phyloP scores from a whole-genome alignment of 1,284 basidiomycete genomes.

The Irpex lacteus region DNA sequence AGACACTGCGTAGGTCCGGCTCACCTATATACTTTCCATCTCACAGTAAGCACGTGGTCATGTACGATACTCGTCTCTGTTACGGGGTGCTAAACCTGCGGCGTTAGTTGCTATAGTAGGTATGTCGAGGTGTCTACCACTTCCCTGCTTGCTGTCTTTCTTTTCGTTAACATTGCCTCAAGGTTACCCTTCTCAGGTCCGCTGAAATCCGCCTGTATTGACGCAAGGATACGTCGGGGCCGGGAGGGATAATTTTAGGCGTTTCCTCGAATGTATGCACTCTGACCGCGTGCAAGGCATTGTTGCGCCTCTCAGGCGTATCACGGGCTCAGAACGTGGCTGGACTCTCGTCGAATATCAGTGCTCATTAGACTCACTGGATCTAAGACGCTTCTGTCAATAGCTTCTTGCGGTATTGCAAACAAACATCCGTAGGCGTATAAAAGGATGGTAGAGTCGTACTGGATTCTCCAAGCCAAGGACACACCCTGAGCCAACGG shows the following conservation, averaged over 20 bases:
- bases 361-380: neutral
- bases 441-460: neutral
- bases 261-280: constrained; percentile 1
- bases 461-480: neutral
- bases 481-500: neutral
- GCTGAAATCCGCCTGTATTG: neutral
- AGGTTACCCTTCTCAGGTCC: neutral
- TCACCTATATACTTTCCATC: neutral
- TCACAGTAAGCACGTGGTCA: neutral
- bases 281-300: neutral
- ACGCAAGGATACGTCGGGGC: neutral
- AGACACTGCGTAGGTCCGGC: neutral
- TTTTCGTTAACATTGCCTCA: neutral
- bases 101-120: neutral
- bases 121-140: neutral
- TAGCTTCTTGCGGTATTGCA: neutral
- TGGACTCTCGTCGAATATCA: neutral
- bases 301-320: neutral
- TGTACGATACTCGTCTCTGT: neutral
- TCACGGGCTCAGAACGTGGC: neutral
- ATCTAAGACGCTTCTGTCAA: neutral
- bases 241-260: constrained; percentile 3
- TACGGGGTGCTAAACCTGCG: neutral
- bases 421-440: neutral
- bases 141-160: neutral